phyloP scores from a whole-genome alignment of 305 asterid genomes.

The Solanum aculeatissimum region DNA sequence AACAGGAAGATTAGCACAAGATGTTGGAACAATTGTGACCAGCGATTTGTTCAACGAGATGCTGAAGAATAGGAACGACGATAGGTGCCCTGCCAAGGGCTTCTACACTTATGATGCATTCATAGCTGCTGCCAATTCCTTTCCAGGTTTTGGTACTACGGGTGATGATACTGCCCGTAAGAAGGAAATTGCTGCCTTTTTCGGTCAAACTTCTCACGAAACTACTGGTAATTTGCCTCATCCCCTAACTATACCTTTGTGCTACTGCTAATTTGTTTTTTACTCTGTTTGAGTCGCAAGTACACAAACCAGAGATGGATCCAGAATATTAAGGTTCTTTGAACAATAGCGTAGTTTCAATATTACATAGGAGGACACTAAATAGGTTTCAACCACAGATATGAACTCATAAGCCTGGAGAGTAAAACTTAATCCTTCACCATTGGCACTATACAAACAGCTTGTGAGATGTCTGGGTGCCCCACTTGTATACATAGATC shows the following conservation, averaged over 20 bases:
- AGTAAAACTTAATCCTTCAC: no score
- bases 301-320: no score
- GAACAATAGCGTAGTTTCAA: neutral
- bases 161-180: slow-evolving; percentile 10
- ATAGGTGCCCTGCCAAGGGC: slow-evolving; percentile 11
- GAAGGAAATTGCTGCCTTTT: slow-evolving; percentile 20
- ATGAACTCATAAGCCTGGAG: no score
- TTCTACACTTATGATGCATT: slow-evolving; percentile 21
- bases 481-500: neutral
- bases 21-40: neutral
- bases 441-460: no score
- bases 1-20: neutral
- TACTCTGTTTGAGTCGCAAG: no score
- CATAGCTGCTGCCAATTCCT: slow-evolving; percentile 19
- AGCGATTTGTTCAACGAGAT: slow-evolving; percentile 6
- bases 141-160: slow-evolving; percentile 20
- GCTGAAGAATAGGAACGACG: slow-evolving; percentile 9
- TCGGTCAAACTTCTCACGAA: slow-evolving; percentile 23
- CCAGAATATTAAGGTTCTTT: no score
- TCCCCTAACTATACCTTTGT: no score
- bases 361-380: no score
- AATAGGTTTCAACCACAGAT: no score
- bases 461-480: no score
- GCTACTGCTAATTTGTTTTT: no score
- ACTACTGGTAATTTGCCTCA: slow-evolving; percentile 10